These are phyloP conservation scores for Colletotrichum acutatum DNA, from an alignment of 2,329 filamentous ascomycete species.

Conservation along the genomic window DNA sequence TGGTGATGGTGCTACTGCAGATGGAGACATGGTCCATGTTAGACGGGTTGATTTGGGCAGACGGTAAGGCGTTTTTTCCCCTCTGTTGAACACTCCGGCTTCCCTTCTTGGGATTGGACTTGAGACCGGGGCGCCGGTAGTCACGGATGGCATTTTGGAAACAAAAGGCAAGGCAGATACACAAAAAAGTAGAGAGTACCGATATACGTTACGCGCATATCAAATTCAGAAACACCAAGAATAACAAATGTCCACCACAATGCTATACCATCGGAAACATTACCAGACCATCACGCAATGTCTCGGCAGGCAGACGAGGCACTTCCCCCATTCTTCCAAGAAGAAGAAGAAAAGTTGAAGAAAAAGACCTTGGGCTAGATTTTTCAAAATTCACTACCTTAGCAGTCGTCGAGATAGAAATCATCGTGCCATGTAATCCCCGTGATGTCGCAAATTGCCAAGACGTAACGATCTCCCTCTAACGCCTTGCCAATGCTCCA, in stretches of 20 bases:
- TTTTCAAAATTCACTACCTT: neutral
- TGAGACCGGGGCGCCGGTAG: neutral
- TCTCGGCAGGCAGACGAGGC: too few species aligned
- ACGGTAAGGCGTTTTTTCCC: constrained; percentile 40
- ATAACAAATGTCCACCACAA: neutral
- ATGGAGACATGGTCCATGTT: constrained; percentile 61
- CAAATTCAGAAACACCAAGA: neutral
- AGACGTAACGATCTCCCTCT: neutral
- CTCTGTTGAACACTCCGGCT: neutral
- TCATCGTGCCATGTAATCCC: neutral
- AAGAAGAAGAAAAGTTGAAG: too few species aligned
- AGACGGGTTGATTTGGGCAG: constrained; percentile 65
- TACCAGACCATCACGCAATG: neutral
- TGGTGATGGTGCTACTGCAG: neutral
- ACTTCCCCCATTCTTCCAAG: too few species aligned
- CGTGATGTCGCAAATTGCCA: constrained; percentile 8
- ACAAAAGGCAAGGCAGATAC: neutral
- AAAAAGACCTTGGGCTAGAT: neutral
- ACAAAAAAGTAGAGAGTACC: neutral
- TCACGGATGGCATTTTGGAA: neutral
- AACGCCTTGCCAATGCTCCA: neutral
- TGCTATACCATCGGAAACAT: neutral
- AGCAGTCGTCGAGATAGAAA: neutral
- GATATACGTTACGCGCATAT: neutral
- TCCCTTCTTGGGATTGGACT: constrained; percentile 11